Conservation (phyloP, 2,329 filamentous ascomycete species). For the Fusarium falciforme region DNA sequence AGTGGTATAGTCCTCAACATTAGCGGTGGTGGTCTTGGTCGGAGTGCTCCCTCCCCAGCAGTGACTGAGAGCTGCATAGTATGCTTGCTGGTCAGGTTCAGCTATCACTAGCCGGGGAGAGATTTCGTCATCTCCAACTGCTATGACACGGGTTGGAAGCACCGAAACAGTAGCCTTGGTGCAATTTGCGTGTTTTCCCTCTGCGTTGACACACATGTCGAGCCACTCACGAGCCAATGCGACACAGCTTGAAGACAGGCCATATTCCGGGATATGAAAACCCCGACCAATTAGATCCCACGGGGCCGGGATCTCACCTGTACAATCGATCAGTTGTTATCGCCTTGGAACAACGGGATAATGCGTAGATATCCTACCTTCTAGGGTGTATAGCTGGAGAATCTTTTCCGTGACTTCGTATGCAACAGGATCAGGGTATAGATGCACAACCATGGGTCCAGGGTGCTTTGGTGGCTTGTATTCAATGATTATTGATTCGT, state of each 20-base stretch:
- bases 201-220: not conserved
- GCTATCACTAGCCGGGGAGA: not conserved
- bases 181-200: not conserved
- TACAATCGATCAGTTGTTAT: not conserved
- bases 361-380: not conserved
- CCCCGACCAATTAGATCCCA: not conserved
- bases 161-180: not conserved
- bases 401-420: not conserved
- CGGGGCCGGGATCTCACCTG: not conserved
- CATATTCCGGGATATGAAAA: not conserved
- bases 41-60: not conserved
- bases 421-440: not conserved
- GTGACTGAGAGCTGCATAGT: not conserved
- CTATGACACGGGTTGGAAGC: not conserved
- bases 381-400: not conserved
- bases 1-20: not conserved
- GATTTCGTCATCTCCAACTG: not conserved
- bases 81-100: not conserved
- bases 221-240: not conserved
- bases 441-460: not conserved
- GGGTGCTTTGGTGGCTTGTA: not conserved
- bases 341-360: not conserved
- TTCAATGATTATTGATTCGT: not conserved
- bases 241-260: not conserved
- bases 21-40: not conserved